Percentiles rank a stretch among this genome's conserved stretches.
These are phyloP conservation scores for Juglanconis sp. DNA, from an alignment of 2,329 filamentous ascomycete genomes.

Conservation along the genomic window DNA sequence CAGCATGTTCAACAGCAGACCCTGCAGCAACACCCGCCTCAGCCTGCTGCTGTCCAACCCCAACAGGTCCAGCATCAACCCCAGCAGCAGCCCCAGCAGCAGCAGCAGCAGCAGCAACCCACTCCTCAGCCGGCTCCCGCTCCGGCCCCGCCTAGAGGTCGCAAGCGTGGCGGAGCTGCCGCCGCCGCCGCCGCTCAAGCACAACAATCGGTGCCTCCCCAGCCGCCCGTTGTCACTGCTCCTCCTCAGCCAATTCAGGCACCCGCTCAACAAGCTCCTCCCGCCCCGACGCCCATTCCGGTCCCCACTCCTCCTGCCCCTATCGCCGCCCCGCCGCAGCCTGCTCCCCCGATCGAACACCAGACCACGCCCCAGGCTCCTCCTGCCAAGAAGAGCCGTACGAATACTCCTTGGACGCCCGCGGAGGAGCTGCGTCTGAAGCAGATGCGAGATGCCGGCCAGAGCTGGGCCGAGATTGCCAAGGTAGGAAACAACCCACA, in stretches of 20 bases:
- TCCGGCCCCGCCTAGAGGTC: slow-evolving; percentile 26
- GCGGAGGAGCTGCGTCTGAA: slow-evolving; percentile 90
- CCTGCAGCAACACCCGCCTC: slow-evolving; percentile 21
- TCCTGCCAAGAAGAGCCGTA: slow-evolving; percentile 84
- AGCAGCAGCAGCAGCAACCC: slow-evolving; percentile 24
- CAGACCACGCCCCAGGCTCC: slow-evolving; percentile 41
- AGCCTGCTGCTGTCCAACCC: slow-evolving; percentile 19
- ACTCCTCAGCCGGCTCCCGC: slow-evolving; percentile 25
- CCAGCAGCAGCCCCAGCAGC: slow-evolving; percentile 20
- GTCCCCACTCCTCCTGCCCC: slow-evolving; percentile 26
- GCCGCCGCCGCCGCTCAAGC: slow-evolving; percentile 28
- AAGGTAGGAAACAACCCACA: slow-evolving; percentile 59
- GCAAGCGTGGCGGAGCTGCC: slow-evolving; percentile 39
- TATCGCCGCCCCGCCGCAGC: slow-evolving; percentile 26
- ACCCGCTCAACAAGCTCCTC: slow-evolving; percentile 29
- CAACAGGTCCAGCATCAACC: slow-evolving; percentile 24
- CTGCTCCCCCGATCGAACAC: slow-evolving; percentile 28
- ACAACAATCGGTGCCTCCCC: slow-evolving; percentile 21
- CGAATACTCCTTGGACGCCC: slow-evolving; percentile 98
- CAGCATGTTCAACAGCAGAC: slow-evolving; percentile 21
- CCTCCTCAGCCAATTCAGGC: slow-evolving; percentile 32
- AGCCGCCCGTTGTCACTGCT: slow-evolving; percentile 25
- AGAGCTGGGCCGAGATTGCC: slow-evolving; percentile 96
- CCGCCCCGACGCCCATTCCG: slow-evolving; percentile 24
- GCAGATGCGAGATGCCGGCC: slow-evolving; percentile 87